phyloP scores from a whole-genome alignment of 2,329 filamentous ascomycete species.

The Camillea tinctor region DNA sequence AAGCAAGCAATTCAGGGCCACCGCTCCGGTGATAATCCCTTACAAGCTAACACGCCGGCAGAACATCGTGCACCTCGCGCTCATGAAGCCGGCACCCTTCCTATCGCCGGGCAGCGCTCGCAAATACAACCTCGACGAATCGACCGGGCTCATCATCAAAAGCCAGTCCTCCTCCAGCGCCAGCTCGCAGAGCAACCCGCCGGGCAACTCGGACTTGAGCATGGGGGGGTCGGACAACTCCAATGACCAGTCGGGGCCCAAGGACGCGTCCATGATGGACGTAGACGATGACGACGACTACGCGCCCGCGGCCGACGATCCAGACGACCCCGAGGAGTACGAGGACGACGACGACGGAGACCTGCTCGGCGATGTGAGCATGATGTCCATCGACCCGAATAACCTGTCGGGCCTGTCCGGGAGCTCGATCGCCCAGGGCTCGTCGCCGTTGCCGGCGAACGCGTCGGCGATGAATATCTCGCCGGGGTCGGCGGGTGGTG shows the following conservation, averaged over 20 bases:
- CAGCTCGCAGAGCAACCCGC: too few species aligned
- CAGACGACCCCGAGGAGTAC: neutral
- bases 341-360: neutral
- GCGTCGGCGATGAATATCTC: too few species aligned
- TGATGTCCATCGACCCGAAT: neutral
- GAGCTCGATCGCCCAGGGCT: neutral
- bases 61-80: neutral
- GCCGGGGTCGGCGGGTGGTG: too few species aligned
- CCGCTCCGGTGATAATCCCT: neutral
- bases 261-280: neutral
- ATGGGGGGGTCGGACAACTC: neutral
- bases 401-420: neutral
- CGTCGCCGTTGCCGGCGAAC: neutral
- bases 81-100: neutral
- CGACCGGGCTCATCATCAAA: neutral
- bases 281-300: neutral
- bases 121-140: neutral
- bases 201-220: too few species aligned
- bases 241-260: neutral
- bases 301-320: neutral
- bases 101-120: neutral
- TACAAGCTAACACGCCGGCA: neutral
- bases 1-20: neutral
- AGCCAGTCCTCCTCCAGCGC: neutral
- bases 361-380: neutral